A percentile compares a stretch with the other conserved stretches of the same genome.
Conservation (phyloP, 2,329 filamentous ascomycete species). For the Orbilia javanica region DNA sequence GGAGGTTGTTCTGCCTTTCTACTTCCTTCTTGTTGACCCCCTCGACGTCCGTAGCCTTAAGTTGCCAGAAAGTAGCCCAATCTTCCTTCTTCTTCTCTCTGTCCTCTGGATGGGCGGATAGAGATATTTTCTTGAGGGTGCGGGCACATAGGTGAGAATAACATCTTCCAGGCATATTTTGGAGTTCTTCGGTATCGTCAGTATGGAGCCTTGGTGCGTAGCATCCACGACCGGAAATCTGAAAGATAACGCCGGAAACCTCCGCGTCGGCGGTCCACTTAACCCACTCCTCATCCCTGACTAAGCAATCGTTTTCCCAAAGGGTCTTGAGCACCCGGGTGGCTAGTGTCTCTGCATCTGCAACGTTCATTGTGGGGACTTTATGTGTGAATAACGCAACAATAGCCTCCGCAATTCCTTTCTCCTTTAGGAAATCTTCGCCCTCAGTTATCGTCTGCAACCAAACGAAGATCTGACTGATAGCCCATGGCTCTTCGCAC, state of each 20-base stretch:
- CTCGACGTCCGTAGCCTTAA: conserved; percentile 82
- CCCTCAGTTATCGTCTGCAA: conserved; percentile 89
- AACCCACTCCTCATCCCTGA: conserved; percentile 96
- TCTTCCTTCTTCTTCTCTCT: conserved; percentile 79
- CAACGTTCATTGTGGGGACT: conserved; percentile 97
- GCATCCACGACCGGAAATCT: conserved; percentile 90
- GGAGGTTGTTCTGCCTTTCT: conserved; percentile 90
- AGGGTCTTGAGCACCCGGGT: conserved; percentile 82
- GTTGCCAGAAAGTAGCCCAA: conserved; percentile 89
- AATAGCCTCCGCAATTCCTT: conserved; percentile 86
- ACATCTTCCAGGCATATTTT: conserved; percentile 78
- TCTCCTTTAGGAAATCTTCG: conserved; percentile 86
- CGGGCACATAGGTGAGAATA: conserved; percentile 95
- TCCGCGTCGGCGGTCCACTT: conserved; percentile 81
- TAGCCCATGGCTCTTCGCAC: conserved; percentile 90
- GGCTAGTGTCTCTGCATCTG: conserved; percentile 90
- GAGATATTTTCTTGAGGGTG: conserved; percentile 92
- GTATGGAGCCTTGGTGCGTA: conserved; percentile 87
- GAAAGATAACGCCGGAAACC: conserved; percentile 91
- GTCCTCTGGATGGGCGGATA: conserved; percentile 79
- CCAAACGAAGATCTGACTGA: conserved; percentile 89
- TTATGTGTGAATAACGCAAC: conserved; percentile 92
- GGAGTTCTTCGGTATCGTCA: conserved; percentile 67
- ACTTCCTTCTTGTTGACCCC: conserved; percentile 85
- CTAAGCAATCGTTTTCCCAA: conserved; percentile 80